Conservation (phyloP, 306 rosid species). For the Trifolium pratense region DNA sequence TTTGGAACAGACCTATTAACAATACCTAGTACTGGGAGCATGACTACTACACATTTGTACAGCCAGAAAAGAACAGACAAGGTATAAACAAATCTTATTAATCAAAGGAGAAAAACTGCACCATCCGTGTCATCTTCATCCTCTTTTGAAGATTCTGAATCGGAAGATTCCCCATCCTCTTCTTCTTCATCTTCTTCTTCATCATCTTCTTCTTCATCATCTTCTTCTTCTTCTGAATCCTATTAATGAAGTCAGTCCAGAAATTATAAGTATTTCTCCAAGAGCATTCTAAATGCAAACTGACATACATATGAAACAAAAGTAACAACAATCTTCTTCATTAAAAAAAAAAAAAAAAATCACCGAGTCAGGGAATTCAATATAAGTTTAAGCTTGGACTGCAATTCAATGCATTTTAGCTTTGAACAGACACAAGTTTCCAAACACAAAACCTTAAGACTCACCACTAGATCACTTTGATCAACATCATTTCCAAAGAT, state of each 20-base stretch:
- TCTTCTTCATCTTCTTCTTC: slow-evolving; percentile 53
- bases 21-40: slow-evolving; percentile 11
- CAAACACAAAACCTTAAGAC: slow-evolving; percentile 31
- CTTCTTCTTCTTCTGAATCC: slow-evolving; percentile 58
- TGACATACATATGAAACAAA: slow-evolving; percentile 24
- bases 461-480: slow-evolving; percentile 63
- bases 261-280: slow-evolving; percentile 21
- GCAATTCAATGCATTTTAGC: slow-evolving; percentile 7
- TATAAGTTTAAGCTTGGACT: not conserved
- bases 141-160: slow-evolving; percentile 54
- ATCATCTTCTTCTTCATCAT: not conserved
- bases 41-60: slow-evolving; percentile 1
- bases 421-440: slow-evolving; percentile 10
- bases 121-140: slow-evolving; percentile 60
- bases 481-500: slow-evolving; percentile 64
- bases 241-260: slow-evolving; percentile 43
- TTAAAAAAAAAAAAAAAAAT: not conserved
- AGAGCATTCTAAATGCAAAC: slow-evolving; percentile 21
- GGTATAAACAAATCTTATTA: slow-evolving; percentile 15
- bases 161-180: slow-evolving; percentile 48
- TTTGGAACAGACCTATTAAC: too few species aligned
- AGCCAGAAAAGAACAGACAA: slow-evolving; percentile 34
- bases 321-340: not conserved
- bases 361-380: not conserved
- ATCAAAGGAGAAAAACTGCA: slow-evolving; percentile 37